phyloP scores from a whole-genome alignment of 2,329 filamentous ascomycete species.

The Pseudonectria buxi region DNA sequence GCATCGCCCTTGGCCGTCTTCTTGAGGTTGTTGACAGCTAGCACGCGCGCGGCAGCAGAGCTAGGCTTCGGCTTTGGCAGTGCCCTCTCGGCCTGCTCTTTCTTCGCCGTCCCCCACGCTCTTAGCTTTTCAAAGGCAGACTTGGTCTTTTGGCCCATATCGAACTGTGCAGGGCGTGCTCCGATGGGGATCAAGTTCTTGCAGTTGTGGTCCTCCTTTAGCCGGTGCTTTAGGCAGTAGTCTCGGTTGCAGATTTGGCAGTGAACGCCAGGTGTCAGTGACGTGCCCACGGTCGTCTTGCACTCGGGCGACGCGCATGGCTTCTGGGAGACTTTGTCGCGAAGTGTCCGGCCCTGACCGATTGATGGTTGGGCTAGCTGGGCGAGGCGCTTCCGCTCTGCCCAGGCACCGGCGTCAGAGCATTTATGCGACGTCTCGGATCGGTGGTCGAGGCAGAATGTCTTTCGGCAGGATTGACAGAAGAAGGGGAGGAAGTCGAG shows the following conservation, averaged over 20 bases:
- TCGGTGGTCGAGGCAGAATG: slow-evolving; percentile 91
- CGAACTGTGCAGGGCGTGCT: slow-evolving; percentile 38
- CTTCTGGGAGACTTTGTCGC: slow-evolving; percentile 52
- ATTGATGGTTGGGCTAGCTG: slow-evolving; percentile 47
- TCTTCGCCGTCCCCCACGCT: slow-evolving; percentile 73
- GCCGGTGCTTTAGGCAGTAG: slow-evolving; percentile 72
- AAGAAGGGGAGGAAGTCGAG: slow-evolving; percentile 94
- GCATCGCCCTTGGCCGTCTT: slow-evolving; percentile 84
- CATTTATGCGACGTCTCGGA: slow-evolving; percentile 75
- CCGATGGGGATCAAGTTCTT: slow-evolving; percentile 59
- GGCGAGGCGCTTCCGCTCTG: slow-evolving; percentile 47
- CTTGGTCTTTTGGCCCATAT: slow-evolving; percentile 56
- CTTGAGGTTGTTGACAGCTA: slow-evolving; percentile 73
- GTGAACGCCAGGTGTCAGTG: slow-evolving; percentile 61
- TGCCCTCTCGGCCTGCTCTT: slow-evolving; percentile 50
- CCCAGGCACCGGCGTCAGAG: slow-evolving; percentile 54
- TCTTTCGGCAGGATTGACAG: slow-evolving; percentile 80
- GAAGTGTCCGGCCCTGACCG: slow-evolving; percentile 47
- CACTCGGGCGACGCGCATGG: slow-evolving; percentile 61
- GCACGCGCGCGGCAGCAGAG: slow-evolving; percentile 55
- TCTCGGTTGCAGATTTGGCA: slow-evolving; percentile 64
- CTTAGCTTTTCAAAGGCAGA: slow-evolving; percentile 71
- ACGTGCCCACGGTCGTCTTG: slow-evolving; percentile 65
- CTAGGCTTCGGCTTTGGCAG: slow-evolving; percentile 59
- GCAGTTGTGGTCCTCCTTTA: slow-evolving; percentile 80